Evolutionary conservation across 768 basidiomycete genomes (phyloP), one percentile per base, ranked within the genome.

Genomic region (Kwoniella mangroviensis): DNA sequence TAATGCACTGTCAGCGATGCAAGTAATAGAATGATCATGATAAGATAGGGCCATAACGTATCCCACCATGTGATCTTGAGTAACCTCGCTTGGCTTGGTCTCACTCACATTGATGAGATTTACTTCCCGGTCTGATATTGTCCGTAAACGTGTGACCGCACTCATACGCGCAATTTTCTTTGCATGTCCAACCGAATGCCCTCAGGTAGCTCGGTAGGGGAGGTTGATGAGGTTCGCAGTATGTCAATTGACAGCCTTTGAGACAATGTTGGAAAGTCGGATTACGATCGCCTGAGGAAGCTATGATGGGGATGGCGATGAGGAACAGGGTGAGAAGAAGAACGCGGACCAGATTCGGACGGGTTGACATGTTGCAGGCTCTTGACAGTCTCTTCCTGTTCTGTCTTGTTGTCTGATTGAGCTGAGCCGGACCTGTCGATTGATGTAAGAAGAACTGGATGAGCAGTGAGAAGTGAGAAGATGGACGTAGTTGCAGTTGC

Each of bases 131-230:
- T 40, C 70, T 63, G 42, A 88, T 88, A 9, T 83, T 77, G 71
- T 88, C 87, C 4, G 92, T 93, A 45, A 92, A 86, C 58, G 85
- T 83, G 78, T 94, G 93, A 88, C 91, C 93, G 84, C 97, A 99
- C 3, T 79, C 82, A 80, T 99, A 99, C 81, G 89, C 89, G 86
- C 96, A 99, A 80, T 97, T 87, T 72, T 92, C 93, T 11, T 81
- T 78, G 84, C 94, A 97, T 41, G 91, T 88, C 95, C 95, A 98
- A n/a, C 88, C 85, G 28, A 91, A 90, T 68, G 92, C 76, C 40
- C 87, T 86, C 42, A 92, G 86, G 41, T 87, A 81, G n/a, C 89
- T 73, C 2, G 90, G 83, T 34, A 89, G 83, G 7, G 80, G 71
- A 4, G 72, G 63, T n/a, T 82, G 80, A 63, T 78, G 79, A 10